Conservation (phyloP, 768 basidiomycete genomes). For the Cyathus striatus region DNA sequence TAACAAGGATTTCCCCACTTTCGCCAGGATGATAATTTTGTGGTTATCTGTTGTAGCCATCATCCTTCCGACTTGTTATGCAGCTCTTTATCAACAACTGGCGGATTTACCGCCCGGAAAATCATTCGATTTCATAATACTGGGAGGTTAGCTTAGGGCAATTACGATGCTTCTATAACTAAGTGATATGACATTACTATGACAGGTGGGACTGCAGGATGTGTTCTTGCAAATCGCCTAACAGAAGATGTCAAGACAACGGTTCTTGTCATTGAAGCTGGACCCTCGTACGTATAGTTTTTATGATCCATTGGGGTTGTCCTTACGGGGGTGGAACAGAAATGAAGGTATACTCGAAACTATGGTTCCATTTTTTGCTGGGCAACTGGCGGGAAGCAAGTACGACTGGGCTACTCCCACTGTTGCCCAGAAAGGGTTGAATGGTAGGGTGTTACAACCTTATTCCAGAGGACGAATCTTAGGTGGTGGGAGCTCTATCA, state of each 20-base stretch:
- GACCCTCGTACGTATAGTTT: slow-evolving; percentile 13
- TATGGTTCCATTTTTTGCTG: slow-evolving; percentile 10
- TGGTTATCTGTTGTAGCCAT: too few species aligned
- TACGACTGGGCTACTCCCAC: slow-evolving; percentile 12
- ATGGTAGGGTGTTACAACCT: slow-evolving; percentile 3
- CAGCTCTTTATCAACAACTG: too few species aligned
- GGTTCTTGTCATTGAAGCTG: slow-evolving; percentile 37
- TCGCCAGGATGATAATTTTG: too few species aligned
- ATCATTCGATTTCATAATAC: too few species aligned
- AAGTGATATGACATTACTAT: too few species aligned
- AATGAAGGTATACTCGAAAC: slow-evolving; percentile 9
- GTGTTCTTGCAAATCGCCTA: slow-evolving; percentile 38
- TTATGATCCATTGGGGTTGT: background rate
- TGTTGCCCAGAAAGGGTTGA: slow-evolving; percentile 7
- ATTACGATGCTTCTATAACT: too few species aligned
- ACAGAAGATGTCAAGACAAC: slow-evolving; percentile 27
- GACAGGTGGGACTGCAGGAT: slow-evolving; percentile 38
- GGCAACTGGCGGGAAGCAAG: background rate
- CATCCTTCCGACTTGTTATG: too few species aligned
- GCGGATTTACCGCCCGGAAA: too few species aligned
- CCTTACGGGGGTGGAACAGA: slow-evolving; percentile 2
- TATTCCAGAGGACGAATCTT: slow-evolving; percentile 9
- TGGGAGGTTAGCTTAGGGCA: too few species aligned
- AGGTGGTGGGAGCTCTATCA: slow-evolving; percentile 12
- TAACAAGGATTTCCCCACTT: too few species aligned